These are phyloP conservation scores for Tolypocladium endophyticum DNA, from an alignment of 2,329 filamentous ascomycete species.

Conservation along the genomic window DNA sequence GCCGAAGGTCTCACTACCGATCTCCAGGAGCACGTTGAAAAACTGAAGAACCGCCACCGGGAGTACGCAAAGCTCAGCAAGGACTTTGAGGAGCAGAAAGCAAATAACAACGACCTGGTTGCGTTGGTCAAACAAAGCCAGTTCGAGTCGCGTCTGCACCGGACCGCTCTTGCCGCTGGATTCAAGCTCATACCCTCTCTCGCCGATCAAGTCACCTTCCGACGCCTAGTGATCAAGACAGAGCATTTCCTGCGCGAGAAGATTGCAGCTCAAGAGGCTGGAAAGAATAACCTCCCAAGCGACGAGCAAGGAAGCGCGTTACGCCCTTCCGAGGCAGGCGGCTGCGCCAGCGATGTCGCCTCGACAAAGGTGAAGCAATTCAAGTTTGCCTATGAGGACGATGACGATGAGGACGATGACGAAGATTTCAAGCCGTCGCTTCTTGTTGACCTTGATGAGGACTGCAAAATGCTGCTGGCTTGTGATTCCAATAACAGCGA, in stretches of 20 bases:
- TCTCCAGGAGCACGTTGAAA: not conserved
- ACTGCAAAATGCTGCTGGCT: not conserved
- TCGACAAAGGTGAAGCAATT: not conserved
- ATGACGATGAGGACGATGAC: not conserved
- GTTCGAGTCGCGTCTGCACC: constrained; percentile 1
- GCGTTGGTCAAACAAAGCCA: not conserved
- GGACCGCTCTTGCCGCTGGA: constrained; percentile 3
- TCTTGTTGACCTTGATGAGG: not conserved
- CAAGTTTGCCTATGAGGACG: not conserved
- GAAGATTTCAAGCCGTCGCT: not conserved
- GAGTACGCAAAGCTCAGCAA: not conserved
- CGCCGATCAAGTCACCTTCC: not conserved
- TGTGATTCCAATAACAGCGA: not conserved
- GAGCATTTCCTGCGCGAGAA: not conserved
- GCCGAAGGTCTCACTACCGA: not conserved
- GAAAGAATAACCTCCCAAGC: not conserved
- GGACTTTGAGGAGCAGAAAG: not conserved
- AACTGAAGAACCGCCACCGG: not conserved
- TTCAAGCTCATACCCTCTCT: constrained; percentile 3
- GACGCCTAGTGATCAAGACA: not conserved
- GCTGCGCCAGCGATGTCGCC: not conserved
- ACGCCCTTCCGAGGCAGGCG: not conserved
- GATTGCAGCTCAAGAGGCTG: not conserved
- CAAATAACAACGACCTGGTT: not conserved
- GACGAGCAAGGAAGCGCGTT: not conserved